Conservation (phyloP, 768 basidiomycete species). For the Hysterangium stoloniferum region DNA sequence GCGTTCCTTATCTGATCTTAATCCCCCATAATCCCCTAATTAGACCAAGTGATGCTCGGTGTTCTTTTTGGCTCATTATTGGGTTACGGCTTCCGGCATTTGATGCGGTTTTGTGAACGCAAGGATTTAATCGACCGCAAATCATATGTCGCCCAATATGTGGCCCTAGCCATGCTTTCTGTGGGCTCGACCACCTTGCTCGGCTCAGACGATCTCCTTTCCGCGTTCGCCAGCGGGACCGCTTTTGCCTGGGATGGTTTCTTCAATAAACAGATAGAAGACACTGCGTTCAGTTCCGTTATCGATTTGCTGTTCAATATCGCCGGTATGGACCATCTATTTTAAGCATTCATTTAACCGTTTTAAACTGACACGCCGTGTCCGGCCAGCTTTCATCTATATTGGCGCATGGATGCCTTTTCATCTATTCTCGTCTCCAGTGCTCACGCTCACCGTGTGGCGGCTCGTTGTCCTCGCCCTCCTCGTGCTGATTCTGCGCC, state of each 20-base stretch:
- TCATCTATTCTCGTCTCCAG: constrained; percentile 56
- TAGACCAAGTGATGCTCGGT: constrained; percentile 75
- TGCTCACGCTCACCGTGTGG: constrained; percentile 71
- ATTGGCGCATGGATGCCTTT: constrained; percentile 99
- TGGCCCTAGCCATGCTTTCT: constrained; percentile 74
- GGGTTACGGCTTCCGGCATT: constrained; percentile 73
- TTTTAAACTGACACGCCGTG: background rate
- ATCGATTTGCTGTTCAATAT: constrained; percentile 95
- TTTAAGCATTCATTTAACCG: background rate
- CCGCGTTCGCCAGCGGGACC: constrained; percentile 90
- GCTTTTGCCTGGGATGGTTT: constrained; percentile 97
- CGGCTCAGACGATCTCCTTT: constrained; percentile 89
- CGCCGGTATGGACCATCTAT: constrained; percentile 28
- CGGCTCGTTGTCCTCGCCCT: constrained; percentile 78
- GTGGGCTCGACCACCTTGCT: constrained; percentile 80
- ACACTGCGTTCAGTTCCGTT: constrained; percentile 91
- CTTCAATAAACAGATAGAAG: constrained; percentile 89
- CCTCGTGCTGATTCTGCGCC: constrained; percentile 70
- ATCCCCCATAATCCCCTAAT: constrained; percentile 4
- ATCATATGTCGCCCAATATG: constrained; percentile 90
- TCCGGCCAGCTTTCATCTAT: constrained; percentile 66
- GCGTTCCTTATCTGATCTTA: background rate
- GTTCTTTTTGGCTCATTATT: constrained; percentile 65
- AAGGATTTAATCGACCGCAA: constrained; percentile 87
- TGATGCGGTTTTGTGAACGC: constrained; percentile 89